Conservation (phyloP, 441 rosid genomes). For the Jatropha podagrica region DNA sequence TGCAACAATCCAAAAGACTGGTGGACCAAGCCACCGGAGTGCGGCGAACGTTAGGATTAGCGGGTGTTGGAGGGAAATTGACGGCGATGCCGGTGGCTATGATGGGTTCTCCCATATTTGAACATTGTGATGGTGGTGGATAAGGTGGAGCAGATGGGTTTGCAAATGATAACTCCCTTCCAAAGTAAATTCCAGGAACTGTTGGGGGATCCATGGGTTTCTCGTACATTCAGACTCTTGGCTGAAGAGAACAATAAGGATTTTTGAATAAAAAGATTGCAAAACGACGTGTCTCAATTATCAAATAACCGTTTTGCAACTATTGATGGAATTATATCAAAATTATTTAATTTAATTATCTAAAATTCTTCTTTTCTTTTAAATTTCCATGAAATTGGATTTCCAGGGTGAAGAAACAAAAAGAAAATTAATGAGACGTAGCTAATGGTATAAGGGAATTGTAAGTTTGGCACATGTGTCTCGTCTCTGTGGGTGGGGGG, state of each 20-base stretch:
- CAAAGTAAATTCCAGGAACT: slow-evolving; percentile 5
- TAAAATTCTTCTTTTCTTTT: background rate
- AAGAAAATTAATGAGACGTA: background rate
- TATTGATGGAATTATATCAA: background rate
- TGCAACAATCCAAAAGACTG: slow-evolving; percentile 30
- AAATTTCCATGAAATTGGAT: too few species aligned
- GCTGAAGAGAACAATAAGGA: too few species aligned
- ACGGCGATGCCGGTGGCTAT: slow-evolving; percentile 7
- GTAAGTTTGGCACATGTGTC: too few species aligned
- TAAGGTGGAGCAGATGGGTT: slow-evolving; percentile 29
- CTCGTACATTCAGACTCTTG: background rate
- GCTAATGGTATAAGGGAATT: too few species aligned
- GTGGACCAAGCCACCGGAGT: slow-evolving; percentile 30
- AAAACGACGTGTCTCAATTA: slow-evolving; percentile 18
- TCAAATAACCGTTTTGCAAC: slow-evolving; percentile 11
- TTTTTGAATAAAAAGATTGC: background rate
- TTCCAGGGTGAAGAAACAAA: too few species aligned
- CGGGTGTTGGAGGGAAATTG: background rate
- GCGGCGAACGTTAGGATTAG: slow-evolving; percentile 1
- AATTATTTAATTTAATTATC: background rate
- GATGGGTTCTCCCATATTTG: background rate
- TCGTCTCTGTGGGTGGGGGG: too few species aligned
- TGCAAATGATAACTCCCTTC: slow-evolving; percentile 7
- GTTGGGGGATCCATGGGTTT: slow-evolving; percentile 21
- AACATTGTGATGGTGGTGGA: background rate